Evolutionary conservation across 345 rosid genomes (phyloP).

Genomic region (Eucalyptus albens): DNA sequence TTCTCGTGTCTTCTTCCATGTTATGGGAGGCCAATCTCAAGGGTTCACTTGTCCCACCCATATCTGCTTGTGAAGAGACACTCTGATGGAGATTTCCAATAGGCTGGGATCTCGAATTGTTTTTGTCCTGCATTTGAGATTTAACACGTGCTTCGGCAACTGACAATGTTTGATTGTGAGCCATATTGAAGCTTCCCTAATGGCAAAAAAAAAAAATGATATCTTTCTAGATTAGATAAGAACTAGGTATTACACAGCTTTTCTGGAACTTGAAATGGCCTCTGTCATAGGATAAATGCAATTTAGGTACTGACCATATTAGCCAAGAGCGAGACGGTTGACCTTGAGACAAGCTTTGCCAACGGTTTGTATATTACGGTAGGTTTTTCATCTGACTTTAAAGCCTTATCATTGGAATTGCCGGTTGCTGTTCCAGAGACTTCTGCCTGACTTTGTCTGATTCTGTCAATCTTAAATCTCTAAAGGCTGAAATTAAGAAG

Average conservation of each 20-base stretch:
- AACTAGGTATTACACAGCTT: not conserved
- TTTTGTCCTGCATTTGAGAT: conserved; percentile 16
- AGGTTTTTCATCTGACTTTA: conserved; percentile 20
- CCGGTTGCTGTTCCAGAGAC: conserved; percentile 11
- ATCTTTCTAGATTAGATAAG: not conserved
- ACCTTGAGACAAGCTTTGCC: conserved; percentile 78
- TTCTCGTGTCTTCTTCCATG: conserved; percentile 28
- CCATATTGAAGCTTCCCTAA: conserved; percentile 36
- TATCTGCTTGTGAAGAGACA: conserved; percentile 10
- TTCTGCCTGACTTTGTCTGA: conserved; percentile 25
- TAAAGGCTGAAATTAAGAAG: not conserved
- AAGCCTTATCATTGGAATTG: conserved; percentile 26
- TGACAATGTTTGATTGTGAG: conserved; percentile 9
- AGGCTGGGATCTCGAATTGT: conserved; percentile 14
- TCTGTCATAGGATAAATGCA: not conserved
- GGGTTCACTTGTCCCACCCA: conserved; percentile 12
- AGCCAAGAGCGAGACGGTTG: conserved; percentile 64
- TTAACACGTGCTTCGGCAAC: conserved; percentile 12
- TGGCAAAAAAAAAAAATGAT: not conserved
- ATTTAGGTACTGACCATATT: conserved; percentile 50
- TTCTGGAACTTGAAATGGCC: not conserved
- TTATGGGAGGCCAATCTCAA: conserved; percentile 9
- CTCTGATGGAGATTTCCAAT: conserved; percentile 7
- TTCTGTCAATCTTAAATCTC: not conserved
- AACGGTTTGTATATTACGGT: conserved; percentile 63